Percentiles rank a stretch among this genome's conserved stretches.
Evolutionary conservation across 768 basidiomycete genomes (phyloP).

Genomic region (Collybia sp.): DNA sequence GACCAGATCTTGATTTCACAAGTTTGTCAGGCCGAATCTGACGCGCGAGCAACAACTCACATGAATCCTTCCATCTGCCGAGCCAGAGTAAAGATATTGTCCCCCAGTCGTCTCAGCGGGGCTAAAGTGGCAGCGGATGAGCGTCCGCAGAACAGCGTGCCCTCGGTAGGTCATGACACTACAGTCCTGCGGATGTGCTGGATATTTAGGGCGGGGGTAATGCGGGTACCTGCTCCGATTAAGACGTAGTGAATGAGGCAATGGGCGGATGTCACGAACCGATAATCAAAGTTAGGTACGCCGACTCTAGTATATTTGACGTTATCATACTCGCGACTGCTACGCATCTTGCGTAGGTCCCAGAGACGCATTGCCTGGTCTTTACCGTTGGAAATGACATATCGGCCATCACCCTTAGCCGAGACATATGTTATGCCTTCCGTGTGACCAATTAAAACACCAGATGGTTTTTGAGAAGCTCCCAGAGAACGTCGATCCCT

Average conservation of each 20-base stretch:
- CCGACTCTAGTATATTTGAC: slow-evolving; percentile 50
- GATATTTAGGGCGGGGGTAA: slow-evolving; percentile 58
- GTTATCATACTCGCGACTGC: slow-evolving; percentile 59
- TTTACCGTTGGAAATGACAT: slow-evolving; percentile 93
- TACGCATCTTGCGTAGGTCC: slow-evolving; percentile 93
- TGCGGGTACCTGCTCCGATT: slow-evolving; percentile 43
- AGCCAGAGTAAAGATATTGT: slow-evolving; percentile 94
- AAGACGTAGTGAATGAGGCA: not conserved
- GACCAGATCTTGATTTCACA: slow-evolving; percentile 80
- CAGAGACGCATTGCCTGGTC: slow-evolving; percentile 90
- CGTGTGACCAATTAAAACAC: slow-evolving; percentile 91
- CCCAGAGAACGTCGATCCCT: slow-evolving; percentile 57
- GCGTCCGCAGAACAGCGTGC: slow-evolving; percentile 83
- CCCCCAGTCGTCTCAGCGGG: slow-evolving; percentile 88
- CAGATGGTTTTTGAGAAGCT: slow-evolving; percentile 72
- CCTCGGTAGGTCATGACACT: slow-evolving; percentile 96
- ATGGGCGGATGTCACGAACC: slow-evolving; percentile 38
- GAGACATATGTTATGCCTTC: slow-evolving; percentile 95
- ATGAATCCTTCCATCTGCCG: slow-evolving; percentile 81
- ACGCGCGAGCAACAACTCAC: slow-evolving; percentile 33
- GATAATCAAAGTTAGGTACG: slow-evolving; percentile 69
- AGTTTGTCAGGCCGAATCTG: slow-evolving; percentile 3
- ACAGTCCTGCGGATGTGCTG: slow-evolving; percentile 82
- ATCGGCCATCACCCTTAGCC: slow-evolving; percentile 94
- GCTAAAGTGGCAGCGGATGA: slow-evolving; percentile 96